Evolutionary conservation across 2,329 filamentous ascomycete genomes (phyloP).

Genomic region (Xylogone sp.): DNA sequence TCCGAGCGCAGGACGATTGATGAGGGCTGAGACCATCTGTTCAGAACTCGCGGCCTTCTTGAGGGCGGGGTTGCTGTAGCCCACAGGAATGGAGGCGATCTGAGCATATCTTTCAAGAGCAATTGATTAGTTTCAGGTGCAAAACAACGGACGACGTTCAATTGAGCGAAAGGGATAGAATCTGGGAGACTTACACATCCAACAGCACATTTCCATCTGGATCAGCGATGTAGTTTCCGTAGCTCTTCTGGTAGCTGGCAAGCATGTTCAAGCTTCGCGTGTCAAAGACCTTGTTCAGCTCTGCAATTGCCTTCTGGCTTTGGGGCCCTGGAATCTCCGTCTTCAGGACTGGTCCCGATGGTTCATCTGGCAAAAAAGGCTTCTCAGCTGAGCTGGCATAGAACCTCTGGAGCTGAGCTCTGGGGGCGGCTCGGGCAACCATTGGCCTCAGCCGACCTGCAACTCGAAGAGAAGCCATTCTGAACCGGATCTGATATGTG

Average conservation of each 20-base stretch:
- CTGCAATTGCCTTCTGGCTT: slow-evolving; percentile 31
- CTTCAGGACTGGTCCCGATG: slow-evolving; percentile 25
- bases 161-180: background rate
- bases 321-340: slow-evolving; percentile 35
- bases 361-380: slow-evolving; percentile 28
- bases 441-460: slow-evolving; percentile 24
- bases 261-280: slow-evolving; percentile 49
- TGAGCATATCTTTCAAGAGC: slow-evolving; percentile 61
- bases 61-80: slow-evolving; percentile 74
- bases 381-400: slow-evolving; percentile 13
- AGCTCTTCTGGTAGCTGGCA: slow-evolving; percentile 48
- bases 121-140: slow-evolving; percentile 7
- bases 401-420: slow-evolving; percentile 6
- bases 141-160: background rate
- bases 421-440: slow-evolving; percentile 10
- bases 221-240: slow-evolving; percentile 50
- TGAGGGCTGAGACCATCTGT: slow-evolving; percentile 69
- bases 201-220: slow-evolving; percentile 46
- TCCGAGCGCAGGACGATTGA: slow-evolving; percentile 76
- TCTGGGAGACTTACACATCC: slow-evolving; percentile 37
- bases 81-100: slow-evolving; percentile 79
- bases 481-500: background rate
- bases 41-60: slow-evolving; percentile 61
- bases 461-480: slow-evolving; percentile 27
- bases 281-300: slow-evolving; percentile 47